Conservation (phyloP, 164 flowering plant genomes). For the Paratinospora sagittata region DNA sequence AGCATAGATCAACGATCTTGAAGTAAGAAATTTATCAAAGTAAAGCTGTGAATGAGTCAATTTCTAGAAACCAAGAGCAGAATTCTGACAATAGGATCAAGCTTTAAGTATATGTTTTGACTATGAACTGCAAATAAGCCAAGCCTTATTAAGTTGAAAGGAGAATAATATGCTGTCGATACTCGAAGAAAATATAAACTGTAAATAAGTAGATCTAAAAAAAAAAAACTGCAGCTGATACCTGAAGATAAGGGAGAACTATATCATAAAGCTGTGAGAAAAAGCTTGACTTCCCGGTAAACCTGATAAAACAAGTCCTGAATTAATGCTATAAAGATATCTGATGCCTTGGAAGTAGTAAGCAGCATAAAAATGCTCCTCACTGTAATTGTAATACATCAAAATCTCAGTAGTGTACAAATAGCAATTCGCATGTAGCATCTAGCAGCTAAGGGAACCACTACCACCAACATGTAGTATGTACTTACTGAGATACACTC, state of each 20-base stretch:
- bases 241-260: slow-evolving; percentile 71
- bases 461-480: no score
- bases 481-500: no score
- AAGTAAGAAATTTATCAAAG: no score
- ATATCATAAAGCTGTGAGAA: slow-evolving; percentile 39
- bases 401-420: no score
- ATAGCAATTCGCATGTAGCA: no score
- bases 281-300: slow-evolving; percentile 38
- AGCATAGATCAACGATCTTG: not conserved
- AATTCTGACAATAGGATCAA: not conserved
- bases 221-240: no score
- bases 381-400: not conserved
- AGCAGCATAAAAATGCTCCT: not conserved
- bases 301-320: slow-evolving; percentile 43
- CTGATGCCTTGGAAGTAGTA: not conserved
- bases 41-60: not conserved
- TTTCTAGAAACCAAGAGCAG: not conserved
- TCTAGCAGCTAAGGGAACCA: no score
- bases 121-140: not conserved
- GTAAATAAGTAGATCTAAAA: no score
- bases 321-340: not conserved
- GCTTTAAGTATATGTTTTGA: no score
- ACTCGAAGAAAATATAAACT: no score
- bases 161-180: not conserved
- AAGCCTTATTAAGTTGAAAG: not conserved